phyloP scores from a whole-genome alignment of 179 eudicot species.

The Pouteria campechiana region DNA sequence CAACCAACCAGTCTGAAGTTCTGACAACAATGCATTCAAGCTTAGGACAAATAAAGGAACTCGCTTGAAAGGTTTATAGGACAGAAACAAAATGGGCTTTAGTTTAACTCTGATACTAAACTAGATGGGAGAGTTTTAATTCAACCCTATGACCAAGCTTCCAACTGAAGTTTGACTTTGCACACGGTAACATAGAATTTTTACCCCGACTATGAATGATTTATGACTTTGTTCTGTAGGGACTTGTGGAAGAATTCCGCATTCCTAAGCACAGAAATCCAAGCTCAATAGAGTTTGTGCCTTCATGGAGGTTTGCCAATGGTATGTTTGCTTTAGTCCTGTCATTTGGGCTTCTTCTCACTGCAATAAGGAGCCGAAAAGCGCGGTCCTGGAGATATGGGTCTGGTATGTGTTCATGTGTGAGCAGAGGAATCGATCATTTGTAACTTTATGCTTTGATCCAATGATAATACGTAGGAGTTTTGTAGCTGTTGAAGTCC shows the following conservation, averaged over 20 bases:
- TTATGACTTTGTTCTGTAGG: conserved; percentile 25
- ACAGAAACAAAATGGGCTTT: too few species aligned
- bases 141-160: too few species aligned
- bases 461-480: too few species aligned
- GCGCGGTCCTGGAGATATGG: conserved; percentile 98
- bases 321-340: conserved; percentile 95
- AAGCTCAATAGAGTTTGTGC: conserved; percentile 30
- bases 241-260: conserved; percentile 73
- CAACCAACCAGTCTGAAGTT: too few species aligned
- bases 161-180: background rate
- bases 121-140: too few species aligned
- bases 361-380: conserved; percentile 73
- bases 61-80: too few species aligned
- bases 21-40: too few species aligned
- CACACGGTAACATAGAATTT: background rate
- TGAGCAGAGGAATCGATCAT: too few species aligned
- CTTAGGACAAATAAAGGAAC: too few species aligned
- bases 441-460: too few species aligned
- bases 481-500: too few species aligned
- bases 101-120: too few species aligned
- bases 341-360: conserved; percentile 78
- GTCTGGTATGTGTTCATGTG: conserved; percentile 32
- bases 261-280: conserved; percentile 49
- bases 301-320: conserved; percentile 94
- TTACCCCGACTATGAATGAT: background rate